A percentile compares a stretch with the other conserved stretches of the same genome.
phyloP scores from a whole-genome alignment of 371 early-diverging fungal species.

The Syncephalastrum contaminatum region DNA sequence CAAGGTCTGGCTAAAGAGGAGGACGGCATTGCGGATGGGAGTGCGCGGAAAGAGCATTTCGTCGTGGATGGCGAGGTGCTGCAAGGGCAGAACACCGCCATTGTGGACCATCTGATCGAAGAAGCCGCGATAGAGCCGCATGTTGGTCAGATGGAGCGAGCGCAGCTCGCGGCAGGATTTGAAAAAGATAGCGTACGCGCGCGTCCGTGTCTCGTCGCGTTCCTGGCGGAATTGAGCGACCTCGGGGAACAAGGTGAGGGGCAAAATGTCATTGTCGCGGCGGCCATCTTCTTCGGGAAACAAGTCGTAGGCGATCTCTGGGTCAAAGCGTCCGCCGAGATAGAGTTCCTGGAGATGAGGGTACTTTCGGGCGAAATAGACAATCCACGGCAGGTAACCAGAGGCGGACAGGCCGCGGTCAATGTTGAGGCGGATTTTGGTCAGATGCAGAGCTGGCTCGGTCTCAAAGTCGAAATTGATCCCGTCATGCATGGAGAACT shows the following conservation, averaged over 20 bases:
- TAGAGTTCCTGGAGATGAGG: background rate
- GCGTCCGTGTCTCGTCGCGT: constrained; percentile 2
- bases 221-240: constrained; percentile 1
- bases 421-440: background rate
- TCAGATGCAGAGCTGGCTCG: background rate
- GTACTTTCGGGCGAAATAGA: constrained; percentile 3
- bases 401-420: constrained; percentile 3
- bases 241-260: constrained; percentile 1
- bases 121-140: constrained; percentile 5
- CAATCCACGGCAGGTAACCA: background rate
- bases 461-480: constrained; percentile 5
- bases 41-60: constrained; percentile 2
- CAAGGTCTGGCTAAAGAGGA: background rate
- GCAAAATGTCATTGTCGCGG: background rate
- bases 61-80: background rate
- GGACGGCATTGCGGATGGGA: background rate
- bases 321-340: constrained; percentile 2
- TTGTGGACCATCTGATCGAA: constrained; percentile 1
- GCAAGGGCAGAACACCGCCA: background rate
- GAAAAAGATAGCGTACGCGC: constrained; percentile 1
- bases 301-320: constrained; percentile 4
- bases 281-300: constrained; percentile 4
- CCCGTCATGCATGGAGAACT: constrained; percentile 4
- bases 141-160: background rate
- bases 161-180: constrained; percentile 1